Evolutionary conservation across 768 basidiomycete species (phyloP), one percentile per base, ranked within the genome.

Genomic region (Panaeolus papilionaceus): DNA sequence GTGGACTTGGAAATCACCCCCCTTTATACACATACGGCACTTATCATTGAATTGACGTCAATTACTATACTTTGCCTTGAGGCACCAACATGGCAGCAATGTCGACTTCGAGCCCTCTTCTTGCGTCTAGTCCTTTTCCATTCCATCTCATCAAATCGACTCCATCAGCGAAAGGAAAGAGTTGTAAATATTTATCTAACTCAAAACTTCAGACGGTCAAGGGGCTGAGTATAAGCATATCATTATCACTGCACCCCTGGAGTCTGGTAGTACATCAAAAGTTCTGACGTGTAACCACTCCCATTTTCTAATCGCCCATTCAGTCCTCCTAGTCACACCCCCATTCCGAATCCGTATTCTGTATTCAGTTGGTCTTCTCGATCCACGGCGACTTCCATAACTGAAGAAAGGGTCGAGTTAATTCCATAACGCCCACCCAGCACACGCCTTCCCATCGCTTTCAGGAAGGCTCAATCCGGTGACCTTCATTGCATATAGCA

Each of bases 341-440:
- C 47, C 47, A 51, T 51, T 51, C 26, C 47, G 20, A 20, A 23
- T 51, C 20, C 20, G 3, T 7, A 23, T 23, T 51, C 47, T 2
- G 7, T 51, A 20, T 51, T 51, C 47, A 51, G 42, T 44, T 44
- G 14, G 11, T 11, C n/a, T 12, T 23, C 47, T 51, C 47, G 47
- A 51, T 51, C 47, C 47, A 51, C 47, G 47, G 47, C n/a, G 20
- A 23, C 47, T 28, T 51, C 47, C 47, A 51, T 51, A 51, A 51
- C 47, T 26, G 23, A 51, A 26, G 20, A 20, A 51, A 51, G 47
- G 47, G 47, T 51, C 47, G 33, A 28, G 54, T 58, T 58, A 58
- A 58, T 58, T 33, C 47, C 47, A 51, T 51, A 51, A 51, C 47
- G 47, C 47, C 47, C 47, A 51, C 47, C 47, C 20, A 51, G 14